A percentile compares a stretch with the other conserved stretches of the same genome.
phyloP scores from a whole-genome alignment of 2,329 filamentous ascomycete species.

The Arthrobotrys entomopaga region DNA sequence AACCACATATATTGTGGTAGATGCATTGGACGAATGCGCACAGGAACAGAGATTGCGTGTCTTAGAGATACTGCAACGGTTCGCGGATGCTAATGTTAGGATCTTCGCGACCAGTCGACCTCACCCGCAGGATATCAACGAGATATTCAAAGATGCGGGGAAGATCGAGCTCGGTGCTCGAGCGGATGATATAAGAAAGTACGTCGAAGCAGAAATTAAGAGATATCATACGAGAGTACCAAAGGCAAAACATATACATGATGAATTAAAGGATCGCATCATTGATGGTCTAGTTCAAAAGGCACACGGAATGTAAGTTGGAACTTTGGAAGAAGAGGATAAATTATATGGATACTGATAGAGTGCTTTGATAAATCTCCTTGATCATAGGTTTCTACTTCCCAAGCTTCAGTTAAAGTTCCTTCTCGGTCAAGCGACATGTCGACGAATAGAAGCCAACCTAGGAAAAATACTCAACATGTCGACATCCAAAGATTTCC shows the following conservation, averaged over 20 bases:
- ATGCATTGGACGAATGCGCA: constrained; percentile 21
- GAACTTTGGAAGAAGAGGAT: no score
- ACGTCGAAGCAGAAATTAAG: not conserved
- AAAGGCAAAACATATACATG: not conserved
- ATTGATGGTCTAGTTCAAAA: not conserved
- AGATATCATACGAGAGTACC: not conserved
- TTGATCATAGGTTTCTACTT: not conserved
- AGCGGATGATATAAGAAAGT: not conserved
- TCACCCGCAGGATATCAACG: no score
- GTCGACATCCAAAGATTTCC: constrained; percentile 5
- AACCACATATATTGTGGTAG: constrained; percentile 9
- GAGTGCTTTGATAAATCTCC: not conserved
- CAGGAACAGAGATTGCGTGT: not conserved
- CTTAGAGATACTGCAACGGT: not conserved
- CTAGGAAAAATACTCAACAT: constrained; percentile 12
- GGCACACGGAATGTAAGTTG: constrained; percentile 28
- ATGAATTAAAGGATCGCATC: not conserved
- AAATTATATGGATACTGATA: not conserved
- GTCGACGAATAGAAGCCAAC: not conserved
- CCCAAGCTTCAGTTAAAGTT: not conserved
- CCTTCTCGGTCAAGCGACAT: not conserved
- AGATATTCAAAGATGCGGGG: not conserved
- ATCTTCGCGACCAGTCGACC: not conserved
- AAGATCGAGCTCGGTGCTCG: not conserved
- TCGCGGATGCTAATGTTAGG: not conserved